Conservation (phyloP, 768 basidiomycete species). For the Holtermanniella nyarrowii region DNA sequence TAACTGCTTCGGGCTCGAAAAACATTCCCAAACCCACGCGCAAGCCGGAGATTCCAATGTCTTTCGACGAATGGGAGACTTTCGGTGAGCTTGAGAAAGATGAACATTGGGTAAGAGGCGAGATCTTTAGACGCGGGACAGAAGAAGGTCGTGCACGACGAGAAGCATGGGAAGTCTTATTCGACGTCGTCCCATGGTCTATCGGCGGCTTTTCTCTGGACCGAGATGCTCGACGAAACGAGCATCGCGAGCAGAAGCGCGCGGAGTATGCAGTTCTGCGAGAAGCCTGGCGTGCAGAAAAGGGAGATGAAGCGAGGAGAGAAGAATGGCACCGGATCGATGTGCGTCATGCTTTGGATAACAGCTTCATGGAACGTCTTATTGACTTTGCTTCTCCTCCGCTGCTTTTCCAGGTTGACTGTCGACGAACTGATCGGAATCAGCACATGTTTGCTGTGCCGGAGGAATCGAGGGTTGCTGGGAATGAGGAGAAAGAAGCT, state of each 20-base stretch:
- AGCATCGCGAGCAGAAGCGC: slow-evolving; percentile 32
- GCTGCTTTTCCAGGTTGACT: slow-evolving; percentile 93
- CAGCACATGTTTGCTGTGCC: slow-evolving; percentile 69
- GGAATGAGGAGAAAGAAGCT: slow-evolving; percentile 50
- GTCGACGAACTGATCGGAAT: slow-evolving; percentile 87
- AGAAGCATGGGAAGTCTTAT: slow-evolving; percentile 80
- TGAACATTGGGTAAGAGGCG: slow-evolving; percentile 36
- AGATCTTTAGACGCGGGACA: slow-evolving; percentile 38
- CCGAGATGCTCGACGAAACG: slow-evolving; percentile 48
- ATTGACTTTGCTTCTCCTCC: slow-evolving; percentile 39
- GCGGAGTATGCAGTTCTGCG: slow-evolving; percentile 61
- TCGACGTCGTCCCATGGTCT: slow-evolving; percentile 77
- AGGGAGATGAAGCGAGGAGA: slow-evolving; percentile 68
- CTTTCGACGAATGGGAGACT: slow-evolving; percentile 57
- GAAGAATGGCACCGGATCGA: slow-evolving; percentile 53
- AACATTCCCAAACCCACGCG: slow-evolving; percentile 50
- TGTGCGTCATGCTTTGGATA: slow-evolving; percentile 21
- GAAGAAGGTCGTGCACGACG: slow-evolving; percentile 46
- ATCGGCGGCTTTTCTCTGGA: slow-evolving; percentile 53
- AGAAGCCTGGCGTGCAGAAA: slow-evolving; percentile 67
- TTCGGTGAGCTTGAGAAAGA: slow-evolving; percentile 41
- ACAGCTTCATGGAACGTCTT: slow-evolving; percentile 42
- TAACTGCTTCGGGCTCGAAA: slow-evolving; percentile 22
- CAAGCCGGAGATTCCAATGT: slow-evolving; percentile 66
- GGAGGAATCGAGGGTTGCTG: slow-evolving; percentile 11